These are phyloP conservation scores for Chlamydomonas applanata DNA, from an alignment of 139 green algal species.

Conservation along the genomic window DNA sequence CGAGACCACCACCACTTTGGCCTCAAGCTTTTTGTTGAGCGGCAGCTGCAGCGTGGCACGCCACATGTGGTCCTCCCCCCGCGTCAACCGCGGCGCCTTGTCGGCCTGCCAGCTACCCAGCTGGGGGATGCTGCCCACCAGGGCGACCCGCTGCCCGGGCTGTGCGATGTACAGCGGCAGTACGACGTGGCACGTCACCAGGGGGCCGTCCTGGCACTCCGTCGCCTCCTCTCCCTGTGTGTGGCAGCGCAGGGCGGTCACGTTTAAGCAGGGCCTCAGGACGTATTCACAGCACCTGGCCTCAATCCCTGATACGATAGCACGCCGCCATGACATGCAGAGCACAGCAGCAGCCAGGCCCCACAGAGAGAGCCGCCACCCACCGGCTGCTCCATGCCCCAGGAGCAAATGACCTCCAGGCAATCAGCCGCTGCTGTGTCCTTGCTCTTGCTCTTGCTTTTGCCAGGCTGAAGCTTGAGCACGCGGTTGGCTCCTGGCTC, in stretches of 20 bases:
- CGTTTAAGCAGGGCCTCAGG: too few species aligned
- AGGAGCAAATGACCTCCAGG: conserved; percentile 1
- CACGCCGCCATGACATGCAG: too few species aligned
- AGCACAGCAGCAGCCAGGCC: too few species aligned
- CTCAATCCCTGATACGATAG: too few species aligned
- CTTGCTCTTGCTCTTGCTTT: neutral
- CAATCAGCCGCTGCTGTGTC: neutral
- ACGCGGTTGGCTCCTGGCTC: neutral
- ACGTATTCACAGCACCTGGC: too few species aligned
- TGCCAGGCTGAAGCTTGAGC: neutral
- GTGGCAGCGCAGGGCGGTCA: too few species aligned
- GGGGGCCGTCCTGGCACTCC: too few species aligned
- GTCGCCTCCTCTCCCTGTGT: too few species aligned
- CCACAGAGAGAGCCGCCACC: too few species aligned
- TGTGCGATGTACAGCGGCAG: too few species aligned
- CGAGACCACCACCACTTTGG: conserved; percentile 2
- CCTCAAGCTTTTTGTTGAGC: neutral
- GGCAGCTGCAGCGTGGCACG: neutral
- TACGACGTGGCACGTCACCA: too few species aligned
- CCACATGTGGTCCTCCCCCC: conserved; percentile 3
- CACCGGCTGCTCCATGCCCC: neutral
- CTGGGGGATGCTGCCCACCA: conserved; percentile 1
- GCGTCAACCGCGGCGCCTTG: neutral
- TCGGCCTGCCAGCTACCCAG: neutral
- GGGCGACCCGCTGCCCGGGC: too few species aligned